phyloP scores from a whole-genome alignment of 1,139 yeast genomes.

The Saccharomyces hybrid region DNA sequence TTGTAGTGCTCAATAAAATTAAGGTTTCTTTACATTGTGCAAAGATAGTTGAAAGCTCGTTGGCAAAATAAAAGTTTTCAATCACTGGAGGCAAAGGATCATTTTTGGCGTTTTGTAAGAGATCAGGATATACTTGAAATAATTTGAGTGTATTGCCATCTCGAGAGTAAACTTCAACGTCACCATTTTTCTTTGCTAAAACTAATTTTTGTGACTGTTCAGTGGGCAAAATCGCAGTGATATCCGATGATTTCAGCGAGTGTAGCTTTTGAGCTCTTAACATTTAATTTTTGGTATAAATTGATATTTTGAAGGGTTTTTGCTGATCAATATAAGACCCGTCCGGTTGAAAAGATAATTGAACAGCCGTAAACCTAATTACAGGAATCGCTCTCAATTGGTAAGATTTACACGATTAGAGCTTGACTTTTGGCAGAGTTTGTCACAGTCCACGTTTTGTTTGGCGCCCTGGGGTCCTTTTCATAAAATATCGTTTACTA shows the following conservation, averaged over 20 bases:
- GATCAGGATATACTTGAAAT: conserved; percentile 23
- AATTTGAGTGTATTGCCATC: conserved; percentile 17
- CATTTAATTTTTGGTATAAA: conserved; percentile 8
- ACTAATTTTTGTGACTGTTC: conserved; percentile 22
- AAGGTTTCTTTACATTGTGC: conserved; percentile 22
- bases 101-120: conserved; percentile 13
- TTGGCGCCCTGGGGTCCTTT: background rate
- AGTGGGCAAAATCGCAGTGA: conserved; percentile 19
- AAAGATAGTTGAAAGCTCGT: conserved; percentile 24
- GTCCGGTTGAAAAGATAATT: background rate
- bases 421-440: background rate
- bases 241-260: conserved; percentile 14
- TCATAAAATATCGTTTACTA: background rate
- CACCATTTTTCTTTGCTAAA: conserved; percentile 22
- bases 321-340: background rate
- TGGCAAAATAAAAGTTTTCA: conserved; percentile 18
- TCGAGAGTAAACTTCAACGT: conserved; percentile 24
- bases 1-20: conserved; percentile 24
- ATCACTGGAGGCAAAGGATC: conserved; percentile 12
- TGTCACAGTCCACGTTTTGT: background rate
- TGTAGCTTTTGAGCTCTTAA: conserved; percentile 15
- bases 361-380: background rate
- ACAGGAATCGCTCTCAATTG: background rate
- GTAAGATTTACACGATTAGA: background rate
- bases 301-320: background rate